Evolutionary conservation across 805 yeast genomes (phyloP), one percentile per base, ranked within the genome.

Genomic region (Torulaspora gathmanii): DNA sequence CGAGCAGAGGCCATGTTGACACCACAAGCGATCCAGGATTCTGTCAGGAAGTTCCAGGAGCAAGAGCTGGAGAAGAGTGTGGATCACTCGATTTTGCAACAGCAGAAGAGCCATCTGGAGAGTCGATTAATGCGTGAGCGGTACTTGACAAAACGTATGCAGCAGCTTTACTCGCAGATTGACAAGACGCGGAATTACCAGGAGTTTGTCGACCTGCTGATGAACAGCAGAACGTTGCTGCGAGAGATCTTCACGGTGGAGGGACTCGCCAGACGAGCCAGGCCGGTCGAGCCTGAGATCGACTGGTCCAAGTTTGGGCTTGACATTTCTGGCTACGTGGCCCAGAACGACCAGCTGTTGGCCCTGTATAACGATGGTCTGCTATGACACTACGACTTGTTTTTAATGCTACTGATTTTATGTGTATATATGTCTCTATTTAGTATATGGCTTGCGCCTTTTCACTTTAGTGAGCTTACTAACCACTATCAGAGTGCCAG

Each of bases 171-270:
- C 41, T 41, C 49, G 29, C 56, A 59, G 34, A 39, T 63, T n/a
- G 60, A 57, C 39, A 54, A 56, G 42, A 58, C 63, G 7, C 52
- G 56, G 28, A 61, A 61, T 45, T 56, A 60, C 42, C 63, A 62
- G 44, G 68, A 62, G 49, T 54, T 63, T 28, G 53, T 55, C 8
- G 62, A 60, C 45, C 51, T 57, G 22, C 45, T 63, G 40, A 48
- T 53, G 51, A 55, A 56, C 29, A 55, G 54, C 44, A 52, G 52
- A 27, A 33, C 47, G 16, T 41, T 62, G 35, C 49, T 63, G 41
- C 46, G 59, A 27, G 59, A 60, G 45, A 55, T 62, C n/a, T 62
- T 63, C 49, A 57, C 65, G 13, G 34, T 53, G 37, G 66, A 61
- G 42, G 56, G 57, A 10, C 50, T 45, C 28, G 42, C 41, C 40